Evolutionary conservation across 2,329 filamentous ascomycete species (phyloP), one percentile per base, ranked within the genome.

Genomic region (Fusarium chlamydosporum): DNA sequence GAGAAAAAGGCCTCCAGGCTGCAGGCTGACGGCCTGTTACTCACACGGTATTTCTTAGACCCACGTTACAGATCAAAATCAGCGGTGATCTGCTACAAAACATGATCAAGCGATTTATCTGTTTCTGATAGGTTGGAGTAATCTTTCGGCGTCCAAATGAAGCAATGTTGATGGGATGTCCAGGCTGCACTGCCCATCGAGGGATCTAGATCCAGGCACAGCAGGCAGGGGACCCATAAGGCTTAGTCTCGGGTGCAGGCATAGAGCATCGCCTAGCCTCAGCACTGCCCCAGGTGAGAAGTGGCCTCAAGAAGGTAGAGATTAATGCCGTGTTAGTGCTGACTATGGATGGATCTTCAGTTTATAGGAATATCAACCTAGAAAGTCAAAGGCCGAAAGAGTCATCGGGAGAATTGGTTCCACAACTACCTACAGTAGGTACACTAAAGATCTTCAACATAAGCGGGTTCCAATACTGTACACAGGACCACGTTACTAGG

Each of bases 11-110:
- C 15, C 47, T 50, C 4, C 23, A 43, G 47, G 47, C 38, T 31
- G 42, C 33, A n/a, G 26, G 15, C 47, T 48, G n/a, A 37, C 62
- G 56, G 62, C 16, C 9, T 67, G 38, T 67, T 70, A 64, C 67
- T 67, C 66, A 70, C 61, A 37, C 61, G 56, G 66, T 42, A 63
- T 40, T 51, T 29, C 18, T 34, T 51, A 16, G 42, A 13, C 41
- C 46, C 46, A 47, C 40, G 33, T 37, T 57, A 26, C 26, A 29
- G 33, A 48, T 27, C 27, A 46, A 18, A 33, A 18, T 34, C 7
- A 43, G 38, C 16, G 34, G 18, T 47, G 23, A 42, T 55, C 15
- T 42, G 29, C 18, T 27, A 45, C 16, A 8, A 8, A n/a, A 2
- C 27, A n/a, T 3, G 8, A 33, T 11, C 15, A 29, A 29, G 11